These are phyloP conservation scores for Cyberlindnera nakhonratchasimensis DNA, from an alignment of 805 yeast genomes.

Conservation along the genomic window DNA sequence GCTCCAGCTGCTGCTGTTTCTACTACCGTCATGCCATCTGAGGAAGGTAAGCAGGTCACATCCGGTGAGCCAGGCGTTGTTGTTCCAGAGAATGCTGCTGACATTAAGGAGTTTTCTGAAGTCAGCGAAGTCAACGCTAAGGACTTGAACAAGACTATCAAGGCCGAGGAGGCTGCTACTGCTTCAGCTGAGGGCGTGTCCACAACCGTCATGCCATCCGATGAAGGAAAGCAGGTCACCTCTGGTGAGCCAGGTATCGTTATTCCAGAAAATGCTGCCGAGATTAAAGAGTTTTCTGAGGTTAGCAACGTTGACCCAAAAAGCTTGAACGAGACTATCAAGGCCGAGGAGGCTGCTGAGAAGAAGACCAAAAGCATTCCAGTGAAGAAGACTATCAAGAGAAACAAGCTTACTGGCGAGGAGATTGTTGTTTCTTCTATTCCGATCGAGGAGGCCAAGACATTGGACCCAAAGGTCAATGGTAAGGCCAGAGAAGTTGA, in stretches of 20 bases:
- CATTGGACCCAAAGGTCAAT: conserved; percentile 20
- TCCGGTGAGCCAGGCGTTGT: conserved; percentile 74
- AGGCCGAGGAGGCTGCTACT: conserved; percentile 14
- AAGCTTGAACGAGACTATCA: conserved; percentile 48
- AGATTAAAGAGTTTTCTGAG: conserved; percentile 63
- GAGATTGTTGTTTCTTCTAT: conserved; percentile 34
- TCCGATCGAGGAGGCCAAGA: conserved; percentile 23
- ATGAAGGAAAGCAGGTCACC: conserved; percentile 40
- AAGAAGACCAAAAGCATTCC: conserved; percentile 29
- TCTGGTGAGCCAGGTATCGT: conserved; percentile 68
- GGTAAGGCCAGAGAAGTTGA: conserved; percentile 1
- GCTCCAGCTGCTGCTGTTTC: conserved; percentile 29
- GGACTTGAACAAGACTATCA: conserved; percentile 38
- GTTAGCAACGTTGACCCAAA: conserved; percentile 54
- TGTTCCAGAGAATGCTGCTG: conserved; percentile 52
- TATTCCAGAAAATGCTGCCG: conserved; percentile 58
- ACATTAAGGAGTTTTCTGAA: conserved; percentile 54
- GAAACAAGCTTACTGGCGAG: conserved; percentile 40
- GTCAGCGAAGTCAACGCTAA: conserved; percentile 47
- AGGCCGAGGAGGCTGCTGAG: conserved; percentile 26
- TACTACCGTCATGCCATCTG: conserved; percentile 39
- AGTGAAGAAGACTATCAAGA: conserved; percentile 37
- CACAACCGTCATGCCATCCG: conserved; percentile 45
- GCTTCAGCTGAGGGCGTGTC: conserved; percentile 7
- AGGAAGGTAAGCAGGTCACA: conserved; percentile 37